Conservation (phyloP, 768 basidiomycete species). For the Coprinopsis sp. region DNA sequence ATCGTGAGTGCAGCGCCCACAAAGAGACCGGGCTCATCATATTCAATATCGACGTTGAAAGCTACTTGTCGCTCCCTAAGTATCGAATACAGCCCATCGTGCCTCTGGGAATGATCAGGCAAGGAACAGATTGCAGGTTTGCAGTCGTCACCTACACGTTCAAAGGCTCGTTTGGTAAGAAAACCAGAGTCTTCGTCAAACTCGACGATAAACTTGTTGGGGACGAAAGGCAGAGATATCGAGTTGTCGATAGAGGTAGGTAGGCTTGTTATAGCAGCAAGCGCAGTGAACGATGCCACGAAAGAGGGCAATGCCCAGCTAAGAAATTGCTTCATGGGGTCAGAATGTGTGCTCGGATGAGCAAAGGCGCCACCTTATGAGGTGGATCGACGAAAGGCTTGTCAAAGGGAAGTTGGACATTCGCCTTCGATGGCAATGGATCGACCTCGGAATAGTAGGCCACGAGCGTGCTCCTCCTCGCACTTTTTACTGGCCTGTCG, state of each 20-base stretch:
- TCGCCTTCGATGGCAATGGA: too few relatives aligned
- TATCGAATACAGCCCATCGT: conserved; percentile 44
- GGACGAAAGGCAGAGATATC: conserved; percentile 32
- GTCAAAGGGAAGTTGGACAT: too few relatives aligned
- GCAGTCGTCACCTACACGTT: conserved; percentile 18
- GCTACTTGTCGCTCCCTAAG: conserved; percentile 39
- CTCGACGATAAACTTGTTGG: conserved; percentile 45
- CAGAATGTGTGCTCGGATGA: too few relatives aligned
- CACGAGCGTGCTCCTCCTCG: too few relatives aligned
- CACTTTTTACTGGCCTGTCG: too few relatives aligned
- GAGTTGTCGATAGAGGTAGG: conserved; percentile 34
- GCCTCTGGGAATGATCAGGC: conserved; percentile 28
- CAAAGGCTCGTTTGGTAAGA: conserved; percentile 29
- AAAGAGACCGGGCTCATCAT: conserved; percentile 49
- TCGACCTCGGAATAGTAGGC: too few relatives aligned
- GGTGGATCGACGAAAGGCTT: too few relatives aligned
- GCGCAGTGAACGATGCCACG: conserved; percentile 20
- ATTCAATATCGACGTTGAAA: conserved; percentile 48
- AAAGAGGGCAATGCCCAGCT: conserved; percentile 21
- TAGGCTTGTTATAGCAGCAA: conserved; percentile 19
- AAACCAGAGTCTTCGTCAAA: conserved; percentile 37
- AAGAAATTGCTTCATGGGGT: background rate
- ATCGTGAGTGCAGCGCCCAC: conserved; percentile 54
- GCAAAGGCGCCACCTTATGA: too few relatives aligned
- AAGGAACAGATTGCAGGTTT: background rate